These are phyloP conservation scores for Candida gorgasii DNA, from an alignment of 805 yeast genomes.

Conservation along the genomic window DNA sequence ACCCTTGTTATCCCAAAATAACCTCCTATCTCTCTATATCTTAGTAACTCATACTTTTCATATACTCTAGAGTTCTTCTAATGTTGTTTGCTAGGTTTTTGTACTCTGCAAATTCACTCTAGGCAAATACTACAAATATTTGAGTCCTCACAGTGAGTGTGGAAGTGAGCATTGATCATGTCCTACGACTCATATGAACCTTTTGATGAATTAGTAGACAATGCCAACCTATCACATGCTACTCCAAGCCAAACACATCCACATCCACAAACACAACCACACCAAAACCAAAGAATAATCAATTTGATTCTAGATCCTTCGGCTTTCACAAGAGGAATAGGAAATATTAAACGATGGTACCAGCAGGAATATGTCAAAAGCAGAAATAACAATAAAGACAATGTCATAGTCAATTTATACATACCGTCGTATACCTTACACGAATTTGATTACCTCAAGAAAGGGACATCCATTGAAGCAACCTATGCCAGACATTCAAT, in stretches of 20 bases:
- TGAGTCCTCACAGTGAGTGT: too few relatives aligned
- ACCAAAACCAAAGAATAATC: constrained; percentile 17
- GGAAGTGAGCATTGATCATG: too few relatives aligned
- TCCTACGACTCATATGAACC: too few relatives aligned
- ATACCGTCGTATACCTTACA: constrained; percentile 59
- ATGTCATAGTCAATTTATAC: constrained; percentile 36
- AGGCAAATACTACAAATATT: too few relatives aligned
- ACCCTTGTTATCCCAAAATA: too few relatives aligned
- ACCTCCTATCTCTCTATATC: too few relatives aligned
- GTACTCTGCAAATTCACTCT: too few relatives aligned
- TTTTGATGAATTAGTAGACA: constrained; percentile 17
- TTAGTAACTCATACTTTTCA: too few relatives aligned
- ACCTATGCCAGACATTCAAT: constrained; percentile 68
- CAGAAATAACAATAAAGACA: constrained; percentile 19
- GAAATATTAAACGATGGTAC: constrained; percentile 66
- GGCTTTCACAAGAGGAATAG: constrained; percentile 67
- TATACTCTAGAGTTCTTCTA: too few relatives aligned
- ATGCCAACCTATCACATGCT: neutral
- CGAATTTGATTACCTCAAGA: constrained; percentile 59
- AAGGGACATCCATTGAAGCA: constrained; percentile 55
- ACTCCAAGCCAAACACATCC: neutral
- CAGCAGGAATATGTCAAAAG: constrained; percentile 31
- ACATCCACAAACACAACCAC: neutral
- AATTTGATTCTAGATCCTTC: constrained; percentile 65
- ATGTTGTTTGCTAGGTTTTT: too few relatives aligned